These are phyloP conservation scores for Leccinum subtestaceum DNA, from an alignment of 768 basidiomycete genomes.

Conservation along the genomic window DNA sequence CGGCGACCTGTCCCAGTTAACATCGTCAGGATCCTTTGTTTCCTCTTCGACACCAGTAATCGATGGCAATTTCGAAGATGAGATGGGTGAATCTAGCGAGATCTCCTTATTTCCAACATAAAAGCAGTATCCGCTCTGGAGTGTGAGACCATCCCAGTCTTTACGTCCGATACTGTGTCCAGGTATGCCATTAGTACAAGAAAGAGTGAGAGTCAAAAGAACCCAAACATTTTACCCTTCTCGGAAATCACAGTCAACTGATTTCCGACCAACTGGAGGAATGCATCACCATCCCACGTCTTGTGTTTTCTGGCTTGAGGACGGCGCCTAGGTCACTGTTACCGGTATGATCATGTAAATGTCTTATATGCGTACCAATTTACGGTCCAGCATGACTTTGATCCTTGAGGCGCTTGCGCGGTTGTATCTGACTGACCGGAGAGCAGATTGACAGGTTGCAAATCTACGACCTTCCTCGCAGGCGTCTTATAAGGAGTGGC, in stretches of 20 bases:
- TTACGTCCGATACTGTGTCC: conserved; percentile 56
- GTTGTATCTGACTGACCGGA: conserved; percentile 16
- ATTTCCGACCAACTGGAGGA: conserved; percentile 48
- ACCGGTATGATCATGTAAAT: conserved; percentile 1
- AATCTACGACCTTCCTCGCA: conserved; percentile 33
- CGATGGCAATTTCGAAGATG: conserved; percentile 50
- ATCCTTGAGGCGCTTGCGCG: conserved; percentile 8
- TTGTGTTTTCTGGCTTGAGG: conserved; percentile 72
- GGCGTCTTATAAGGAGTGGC: conserved; percentile 23
- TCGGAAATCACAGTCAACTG: conserved; percentile 65
- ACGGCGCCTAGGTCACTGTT: conserved; percentile 55
- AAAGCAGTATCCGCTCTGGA: conserved; percentile 39
- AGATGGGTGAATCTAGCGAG: conserved; percentile 53
- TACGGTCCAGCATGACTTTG: conserved; percentile 56
- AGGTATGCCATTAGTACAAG: conserved; percentile 5
- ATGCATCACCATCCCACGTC: conserved; percentile 83
- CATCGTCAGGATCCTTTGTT: conserved; percentile 20
- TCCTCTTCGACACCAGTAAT: conserved; percentile 35
- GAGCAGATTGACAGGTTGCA: conserved; percentile 41
- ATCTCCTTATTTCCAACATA: conserved; percentile 61
- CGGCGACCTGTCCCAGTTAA: conserved; percentile 8
- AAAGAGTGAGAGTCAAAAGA: background rate
- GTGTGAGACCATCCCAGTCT: conserved; percentile 54
- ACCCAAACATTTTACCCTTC: conserved; percentile 60
- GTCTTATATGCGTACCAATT: conserved; percentile 51